Base-by-base conservation (phyloP, 1,284 basidiomycete species). In the Coniferiporia sulphurascens region DNA sequence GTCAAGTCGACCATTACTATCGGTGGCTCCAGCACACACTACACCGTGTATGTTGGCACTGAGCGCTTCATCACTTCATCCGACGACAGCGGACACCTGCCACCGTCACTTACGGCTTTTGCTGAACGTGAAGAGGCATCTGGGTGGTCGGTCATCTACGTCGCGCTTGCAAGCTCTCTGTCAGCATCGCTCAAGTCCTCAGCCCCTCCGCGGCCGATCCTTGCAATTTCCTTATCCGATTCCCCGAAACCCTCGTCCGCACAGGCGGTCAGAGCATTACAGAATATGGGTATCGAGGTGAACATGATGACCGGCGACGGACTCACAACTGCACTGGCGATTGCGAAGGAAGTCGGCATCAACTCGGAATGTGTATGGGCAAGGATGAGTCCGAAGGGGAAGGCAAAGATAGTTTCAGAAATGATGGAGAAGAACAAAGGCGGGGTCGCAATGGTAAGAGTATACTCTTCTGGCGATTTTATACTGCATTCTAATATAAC, bases 231-330 rank as follows among this genome's bases (percentile, higher is more conserved):
- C 1, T 77, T 98, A 32, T 82, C 92, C 21, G 95, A 98, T 69
- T 80, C 82, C 2, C 87, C 93, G 5, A 95, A 96, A 70, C 80
- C 83, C 0, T 91, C 92, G 0, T 93, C 92, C 35, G 79, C 78
- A 36, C 83, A 91, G 63, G 94, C 94, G 0, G 88, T 98, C 65
- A 74, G 74, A 55, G 89, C 93, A 0, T 74, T 98, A 44, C 81
- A 87, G 63, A 74, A 72, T 52, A 95, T 97, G 93, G 94, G 94
- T 5, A 87, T 98, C 65, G 85, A 89, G 63, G 93, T 97, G 34
- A 84, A 85, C 59, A 86, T 98, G 84, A 85, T 97, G 78, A 97
- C 95, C 0, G 95, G 95, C 0, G 95, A 98, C 67, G 83, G 89
- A 32, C 82, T 82, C 68, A 79, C 79, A 1, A 97, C 95, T 1